Evolutionary conservation across 2,329 filamentous ascomycete species (phyloP).

Genomic region (Aspergillus uvarum): DNA sequence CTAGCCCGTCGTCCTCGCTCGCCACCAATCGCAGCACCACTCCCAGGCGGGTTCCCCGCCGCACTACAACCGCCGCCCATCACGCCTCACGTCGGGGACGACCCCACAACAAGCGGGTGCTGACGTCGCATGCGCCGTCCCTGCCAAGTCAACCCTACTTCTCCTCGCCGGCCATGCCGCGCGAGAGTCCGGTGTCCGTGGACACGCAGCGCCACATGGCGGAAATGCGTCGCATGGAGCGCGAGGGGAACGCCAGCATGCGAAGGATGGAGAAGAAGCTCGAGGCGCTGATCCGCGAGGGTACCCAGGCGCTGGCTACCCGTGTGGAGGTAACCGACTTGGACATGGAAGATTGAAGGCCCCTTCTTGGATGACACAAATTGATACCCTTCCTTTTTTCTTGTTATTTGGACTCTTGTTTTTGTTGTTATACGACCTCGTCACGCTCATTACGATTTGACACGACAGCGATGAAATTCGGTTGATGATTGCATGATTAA

Average conservation of each 20-base stretch:
- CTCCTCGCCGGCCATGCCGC: slow-evolving; percentile 32
- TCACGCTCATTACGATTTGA: background rate
- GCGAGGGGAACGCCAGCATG: slow-evolving; percentile 75
- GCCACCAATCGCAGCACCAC: slow-evolving; percentile 23
- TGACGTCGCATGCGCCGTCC: slow-evolving; percentile 20
- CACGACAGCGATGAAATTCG: background rate
- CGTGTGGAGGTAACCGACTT: slow-evolving; percentile 63
- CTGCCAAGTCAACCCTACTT: slow-evolving; percentile 25
- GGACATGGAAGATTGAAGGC: slow-evolving; percentile 35
- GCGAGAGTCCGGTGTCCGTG: slow-evolving; percentile 33
- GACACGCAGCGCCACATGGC: slow-evolving; percentile 75
- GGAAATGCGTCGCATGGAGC: slow-evolving; percentile 70
- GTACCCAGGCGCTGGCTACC: slow-evolving; percentile 79
- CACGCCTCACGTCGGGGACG: slow-evolving; percentile 14
- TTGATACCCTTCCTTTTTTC: slow-evolving; percentile 3
- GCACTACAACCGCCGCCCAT: slow-evolving; percentile 21
- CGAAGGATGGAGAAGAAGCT: slow-evolving; percentile 76
- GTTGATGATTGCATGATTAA: background rate
- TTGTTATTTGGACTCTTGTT: background rate
- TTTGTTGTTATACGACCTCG: background rate
- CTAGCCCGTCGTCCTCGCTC: slow-evolving; percentile 16
- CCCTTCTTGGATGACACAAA: background rate
- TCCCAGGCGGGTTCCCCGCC: slow-evolving; percentile 9
- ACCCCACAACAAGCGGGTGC: slow-evolving; percentile 24
- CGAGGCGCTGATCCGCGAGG: slow-evolving; percentile 84